Conservation (phyloP, 345 rosid genomes). For the Reutealis trisperma region DNA sequence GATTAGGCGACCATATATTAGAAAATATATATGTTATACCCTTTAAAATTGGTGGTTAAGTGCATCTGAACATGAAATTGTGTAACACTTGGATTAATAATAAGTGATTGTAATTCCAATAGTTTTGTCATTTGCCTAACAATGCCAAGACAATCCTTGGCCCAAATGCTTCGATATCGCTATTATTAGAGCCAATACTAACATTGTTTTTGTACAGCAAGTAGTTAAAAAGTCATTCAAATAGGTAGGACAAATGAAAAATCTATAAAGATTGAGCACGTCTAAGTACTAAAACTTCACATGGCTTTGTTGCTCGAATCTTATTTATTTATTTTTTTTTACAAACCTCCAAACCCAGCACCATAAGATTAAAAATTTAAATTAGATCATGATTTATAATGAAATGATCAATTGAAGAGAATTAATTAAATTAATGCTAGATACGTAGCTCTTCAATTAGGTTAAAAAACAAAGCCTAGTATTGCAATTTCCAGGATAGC, state of each 20-base stretch:
- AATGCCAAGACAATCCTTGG: conserved; percentile 32
- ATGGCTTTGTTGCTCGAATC: not conserved
- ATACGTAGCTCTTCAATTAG: no score
- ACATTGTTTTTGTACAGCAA: not conserved
- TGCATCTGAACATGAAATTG: not conserved
- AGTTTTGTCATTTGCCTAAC: conserved; percentile 20
- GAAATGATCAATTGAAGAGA: no score
- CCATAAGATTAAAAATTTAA: no score
- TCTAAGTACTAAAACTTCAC: not conserved
- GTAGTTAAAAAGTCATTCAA: not conserved
- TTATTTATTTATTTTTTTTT: not conserved
- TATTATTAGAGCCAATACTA: not conserved
- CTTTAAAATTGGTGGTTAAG: not conserved
- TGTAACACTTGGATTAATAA: not conserved
- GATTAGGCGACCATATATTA: conserved; percentile 6
- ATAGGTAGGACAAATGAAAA: not conserved
- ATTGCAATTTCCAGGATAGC: not conserved
- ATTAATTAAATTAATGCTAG: no score
- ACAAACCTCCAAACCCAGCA: not conserved
- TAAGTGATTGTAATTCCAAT: not conserved
- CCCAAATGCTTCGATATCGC: conserved; percentile 29
- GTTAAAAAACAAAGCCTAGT: not conserved
- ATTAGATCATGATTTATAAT: no score
- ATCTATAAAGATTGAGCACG: not conserved
- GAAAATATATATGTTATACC: not conserved